Percentiles rank a stretch among this genome's conserved stretches.
These are phyloP conservation scores for Hymenoscyphus linearis DNA, from an alignment of 2,329 filamentous ascomycete genomes.

Conservation along the genomic window DNA sequence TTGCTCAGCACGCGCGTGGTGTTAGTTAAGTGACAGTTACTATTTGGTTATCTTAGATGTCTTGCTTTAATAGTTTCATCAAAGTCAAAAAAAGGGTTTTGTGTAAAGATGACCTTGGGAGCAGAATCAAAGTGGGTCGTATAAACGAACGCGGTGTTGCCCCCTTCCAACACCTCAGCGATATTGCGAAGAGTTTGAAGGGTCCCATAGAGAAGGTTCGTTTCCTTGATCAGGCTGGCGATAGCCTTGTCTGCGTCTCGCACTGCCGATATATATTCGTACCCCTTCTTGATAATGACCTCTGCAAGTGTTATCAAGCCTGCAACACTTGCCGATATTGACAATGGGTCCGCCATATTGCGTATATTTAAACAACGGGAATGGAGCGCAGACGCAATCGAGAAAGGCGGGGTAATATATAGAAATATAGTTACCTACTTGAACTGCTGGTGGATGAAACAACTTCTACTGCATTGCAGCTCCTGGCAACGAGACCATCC, in stretches of 20 bases:
- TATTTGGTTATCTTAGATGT: no score
- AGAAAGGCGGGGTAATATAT: background rate
- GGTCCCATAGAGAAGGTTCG: constrained; percentile 8
- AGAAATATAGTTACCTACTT: background rate
- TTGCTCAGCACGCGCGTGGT: no score
- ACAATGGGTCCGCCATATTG: constrained; percentile 7
- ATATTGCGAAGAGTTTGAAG: constrained; percentile 5
- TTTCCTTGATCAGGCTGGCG: constrained; percentile 7
- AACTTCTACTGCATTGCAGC: background rate
- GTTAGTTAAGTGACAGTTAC: no score
- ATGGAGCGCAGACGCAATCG: background rate
- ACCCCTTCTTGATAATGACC: constrained; percentile 4
- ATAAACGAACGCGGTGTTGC: background rate
- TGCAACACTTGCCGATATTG: constrained; percentile 8
- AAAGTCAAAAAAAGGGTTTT: no score
- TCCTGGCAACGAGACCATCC: no score
- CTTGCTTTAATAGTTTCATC: no score
- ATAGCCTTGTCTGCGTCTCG: constrained; percentile 6
- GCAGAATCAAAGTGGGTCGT: no score
- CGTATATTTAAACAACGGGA: background rate
- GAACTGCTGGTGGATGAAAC: background rate
- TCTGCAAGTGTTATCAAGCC: constrained; percentile 12
- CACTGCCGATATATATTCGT: constrained; percentile 11
- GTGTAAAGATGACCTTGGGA: no score
- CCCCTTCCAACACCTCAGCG: background rate